A percentile compares a stretch with the other conserved stretches of the same genome.
These are phyloP conservation scores for Galerina marginata DNA, from an alignment of 768 basidiomycete genomes.

Conservation along the genomic window DNA sequence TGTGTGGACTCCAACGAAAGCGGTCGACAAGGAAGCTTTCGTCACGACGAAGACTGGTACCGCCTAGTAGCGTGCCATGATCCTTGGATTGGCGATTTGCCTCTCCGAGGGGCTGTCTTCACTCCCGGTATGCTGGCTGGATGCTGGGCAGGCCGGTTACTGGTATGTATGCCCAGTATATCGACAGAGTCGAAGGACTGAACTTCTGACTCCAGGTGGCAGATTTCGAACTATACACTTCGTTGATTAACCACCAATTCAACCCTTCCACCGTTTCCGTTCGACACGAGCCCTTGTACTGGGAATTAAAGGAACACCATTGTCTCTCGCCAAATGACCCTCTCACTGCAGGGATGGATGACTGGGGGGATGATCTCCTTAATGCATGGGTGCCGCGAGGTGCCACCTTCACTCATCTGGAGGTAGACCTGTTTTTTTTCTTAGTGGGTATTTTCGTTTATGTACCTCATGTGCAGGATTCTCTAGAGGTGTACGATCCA, in stretches of 20 bases:
- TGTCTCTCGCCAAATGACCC: conserved; percentile 45
- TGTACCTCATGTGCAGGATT: conserved; percentile 37
- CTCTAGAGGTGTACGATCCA: conserved; percentile 47
- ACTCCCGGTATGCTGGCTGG: conserved; percentile 49
- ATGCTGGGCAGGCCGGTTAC: conserved; percentile 51
- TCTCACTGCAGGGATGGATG: conserved; percentile 39
- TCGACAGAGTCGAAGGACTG: background rate
- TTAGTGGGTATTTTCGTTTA: background rate
- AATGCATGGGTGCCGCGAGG: conserved; percentile 55
- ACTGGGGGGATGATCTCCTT: conserved; percentile 48
- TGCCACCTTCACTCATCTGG: conserved; percentile 32
- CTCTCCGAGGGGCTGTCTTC: conserved; percentile 47
- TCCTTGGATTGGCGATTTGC: conserved; percentile 37
- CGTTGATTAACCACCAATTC: conserved; percentile 27
- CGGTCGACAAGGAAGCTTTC: conserved; percentile 26
- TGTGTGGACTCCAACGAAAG: background rate
- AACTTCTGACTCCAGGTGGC: conserved; percentile 17
- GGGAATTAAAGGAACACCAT: conserved; percentile 51
- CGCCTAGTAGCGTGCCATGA: conserved; percentile 50
- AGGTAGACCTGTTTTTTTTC: conserved; percentile 32
- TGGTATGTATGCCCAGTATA: conserved; percentile 32
- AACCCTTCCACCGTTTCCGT: conserved; percentile 29
- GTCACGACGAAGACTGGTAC: conserved; percentile 54
- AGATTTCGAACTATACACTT: conserved; percentile 25
- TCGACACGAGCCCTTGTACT: conserved; percentile 43